phyloP scores from a whole-genome alignment of 352 stramenopile genomes.

The Phytophthora syringae region DNA sequence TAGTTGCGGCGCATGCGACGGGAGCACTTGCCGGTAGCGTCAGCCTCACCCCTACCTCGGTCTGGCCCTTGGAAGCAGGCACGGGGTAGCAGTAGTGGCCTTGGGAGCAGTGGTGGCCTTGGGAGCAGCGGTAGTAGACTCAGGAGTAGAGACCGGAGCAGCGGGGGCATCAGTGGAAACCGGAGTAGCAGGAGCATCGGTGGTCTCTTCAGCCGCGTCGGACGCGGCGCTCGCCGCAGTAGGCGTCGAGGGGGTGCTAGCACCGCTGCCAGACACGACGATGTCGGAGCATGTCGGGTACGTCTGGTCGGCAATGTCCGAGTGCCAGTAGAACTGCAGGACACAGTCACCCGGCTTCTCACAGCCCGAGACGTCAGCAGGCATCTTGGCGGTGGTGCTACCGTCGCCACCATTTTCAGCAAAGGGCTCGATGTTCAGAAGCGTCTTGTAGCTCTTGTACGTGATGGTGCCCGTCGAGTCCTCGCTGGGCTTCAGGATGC shows the following conservation, averaged over 20 bases:
- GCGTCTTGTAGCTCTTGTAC: conserved; percentile 43
- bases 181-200: conserved; percentile 3
- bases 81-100: neutral
- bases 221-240: neutral
- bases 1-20: conserved; percentile 36
- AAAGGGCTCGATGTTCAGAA: conserved; percentile 54
- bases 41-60: conserved; percentile 24
- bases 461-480: conserved; percentile 49
- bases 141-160: neutral
- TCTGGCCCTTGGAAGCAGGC: conserved; percentile 17
- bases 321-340: conserved; percentile 53
- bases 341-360: conserved; percentile 40
- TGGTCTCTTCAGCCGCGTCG: neutral
- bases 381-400: conserved; percentile 43
- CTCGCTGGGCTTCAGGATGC: conserved; percentile 54
- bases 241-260: conserved; percentile 5
- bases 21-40: conserved; percentile 23
- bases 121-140: conserved; percentile 3
- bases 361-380: conserved; percentile 42
- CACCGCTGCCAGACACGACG: conserved; percentile 33
- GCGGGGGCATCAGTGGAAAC: neutral
- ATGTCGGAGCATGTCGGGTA: conserved; percentile 49
- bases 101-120: neutral
- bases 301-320: conserved; percentile 44
- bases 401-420: conserved; percentile 37